Evolutionary conservation across 345 rosid species (phyloP).

Genomic region (Stellera chamaejasme): DNA sequence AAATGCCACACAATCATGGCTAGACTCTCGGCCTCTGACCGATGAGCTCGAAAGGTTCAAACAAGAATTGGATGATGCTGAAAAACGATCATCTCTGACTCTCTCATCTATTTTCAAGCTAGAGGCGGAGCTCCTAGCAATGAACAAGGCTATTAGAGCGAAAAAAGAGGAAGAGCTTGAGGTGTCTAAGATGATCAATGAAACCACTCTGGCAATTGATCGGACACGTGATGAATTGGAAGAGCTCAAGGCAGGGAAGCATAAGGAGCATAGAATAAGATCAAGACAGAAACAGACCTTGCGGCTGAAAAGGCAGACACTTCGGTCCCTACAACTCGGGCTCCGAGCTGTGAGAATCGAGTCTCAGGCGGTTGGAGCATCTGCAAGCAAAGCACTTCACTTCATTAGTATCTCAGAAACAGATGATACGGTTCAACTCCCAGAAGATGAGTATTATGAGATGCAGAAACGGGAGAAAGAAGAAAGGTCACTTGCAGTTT

Average conservation of each 20-base stretch:
- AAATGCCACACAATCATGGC: slow-evolving; percentile 36
- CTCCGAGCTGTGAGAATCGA: slow-evolving; percentile 33
- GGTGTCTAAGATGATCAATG: slow-evolving; percentile 14
- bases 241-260: slow-evolving; percentile 15
- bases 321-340: slow-evolving; percentile 27
- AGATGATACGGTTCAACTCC: slow-evolving; percentile 17
- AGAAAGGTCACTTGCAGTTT: slow-evolving; percentile 27
- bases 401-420: slow-evolving; percentile 16
- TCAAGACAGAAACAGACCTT: slow-evolving; percentile 26
- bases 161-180: slow-evolving; percentile 27
- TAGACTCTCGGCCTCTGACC: slow-evolving; percentile 45
- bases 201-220: slow-evolving; percentile 17
- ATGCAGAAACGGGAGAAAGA: slow-evolving; percentile 35
- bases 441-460: slow-evolving; percentile 26
- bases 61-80: slow-evolving; percentile 23
- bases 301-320: slow-evolving; percentile 36
- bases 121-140: slow-evolving; percentile 25
- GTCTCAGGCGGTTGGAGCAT: slow-evolving; percentile 30
- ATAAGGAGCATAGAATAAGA: slow-evolving; percentile 22
- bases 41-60: slow-evolving; percentile 47
- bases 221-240: slow-evolving; percentile 19
- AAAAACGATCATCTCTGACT: slow-evolving; percentile 28
- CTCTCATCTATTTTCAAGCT: slow-evolving; percentile 25
- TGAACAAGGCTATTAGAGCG: slow-evolving; percentile 9
- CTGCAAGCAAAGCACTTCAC: slow-evolving; percentile 21